phyloP scores from a whole-genome alignment of 306 rosid genomes.

The Hylodesmum podocarpum region DNA sequence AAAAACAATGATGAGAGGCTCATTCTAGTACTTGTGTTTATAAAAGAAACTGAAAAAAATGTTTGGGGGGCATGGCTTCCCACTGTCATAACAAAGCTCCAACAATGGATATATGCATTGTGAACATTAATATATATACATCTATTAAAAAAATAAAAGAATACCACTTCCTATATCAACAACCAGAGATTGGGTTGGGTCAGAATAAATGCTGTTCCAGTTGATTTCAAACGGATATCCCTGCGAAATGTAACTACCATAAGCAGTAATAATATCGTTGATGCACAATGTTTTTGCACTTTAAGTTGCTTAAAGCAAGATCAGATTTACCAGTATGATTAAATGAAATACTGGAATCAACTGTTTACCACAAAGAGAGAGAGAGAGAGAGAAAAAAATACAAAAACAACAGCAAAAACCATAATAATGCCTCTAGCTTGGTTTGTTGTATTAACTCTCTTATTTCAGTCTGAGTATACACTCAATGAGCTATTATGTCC shows the following conservation, averaged over 20 bases:
- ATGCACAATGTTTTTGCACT: neutral
- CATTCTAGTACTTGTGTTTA: no score
- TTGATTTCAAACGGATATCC: slow-evolving; percentile 75
- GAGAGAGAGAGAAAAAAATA: neutral
- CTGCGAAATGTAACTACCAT: slow-evolving; percentile 56
- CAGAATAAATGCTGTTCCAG: slow-evolving; percentile 61
- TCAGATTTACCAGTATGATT: neutral
- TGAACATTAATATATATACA: neutral
- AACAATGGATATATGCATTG: no score
- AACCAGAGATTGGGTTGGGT: slow-evolving; percentile 65
- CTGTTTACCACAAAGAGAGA: neutral
- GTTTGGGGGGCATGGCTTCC: no score
- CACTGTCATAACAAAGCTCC: no score
- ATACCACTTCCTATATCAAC: slow-evolving; percentile 98
- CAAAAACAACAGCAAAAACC: neutral
- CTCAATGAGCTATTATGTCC: neutral
- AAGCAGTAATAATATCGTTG: slow-evolving; percentile 16
- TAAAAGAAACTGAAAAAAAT: no score
- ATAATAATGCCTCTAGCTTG: neutral
- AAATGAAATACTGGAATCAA: slow-evolving; percentile 1
- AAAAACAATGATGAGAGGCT: no score
- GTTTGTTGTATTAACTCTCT: neutral
- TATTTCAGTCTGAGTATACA: neutral
- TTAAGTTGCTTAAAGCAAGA: slow-evolving; percentile 29
- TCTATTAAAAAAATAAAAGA: neutral